Conservation (phyloP, 2,329 filamentous ascomycete species). For the Fonsecaea nubica region DNA sequence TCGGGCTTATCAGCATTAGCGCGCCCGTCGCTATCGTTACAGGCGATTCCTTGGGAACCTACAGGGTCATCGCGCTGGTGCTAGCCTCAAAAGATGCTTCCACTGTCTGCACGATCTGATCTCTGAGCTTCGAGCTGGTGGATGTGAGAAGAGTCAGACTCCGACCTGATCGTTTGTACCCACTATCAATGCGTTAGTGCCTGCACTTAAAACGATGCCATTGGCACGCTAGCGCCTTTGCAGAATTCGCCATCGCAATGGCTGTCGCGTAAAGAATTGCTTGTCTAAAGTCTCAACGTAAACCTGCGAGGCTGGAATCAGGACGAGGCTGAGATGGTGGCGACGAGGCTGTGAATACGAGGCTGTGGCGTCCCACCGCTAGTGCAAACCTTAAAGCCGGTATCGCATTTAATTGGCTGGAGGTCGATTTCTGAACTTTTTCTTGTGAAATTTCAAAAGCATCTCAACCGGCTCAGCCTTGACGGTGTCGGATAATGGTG, state of each 20-base stretch:
- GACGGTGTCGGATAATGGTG: too few species aligned
- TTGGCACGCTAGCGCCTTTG: too few species aligned
- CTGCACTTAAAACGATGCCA: slow-evolving; percentile 46
- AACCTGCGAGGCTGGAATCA: not conserved
- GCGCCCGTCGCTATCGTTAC: slow-evolving; percentile 53
- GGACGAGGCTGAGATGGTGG: not conserved
- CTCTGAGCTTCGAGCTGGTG: slow-evolving; percentile 7
- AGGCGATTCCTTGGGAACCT: too few species aligned
- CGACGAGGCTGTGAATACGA: not conserved
- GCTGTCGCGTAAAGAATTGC: slow-evolving; percentile 40
- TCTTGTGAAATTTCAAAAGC: slow-evolving; percentile 1
- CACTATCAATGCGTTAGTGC: slow-evolving; percentile 56
- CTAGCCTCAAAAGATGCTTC: slow-evolving; percentile 50
- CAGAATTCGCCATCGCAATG: slow-evolving; percentile 44
- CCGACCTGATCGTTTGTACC: slow-evolving; percentile 45
- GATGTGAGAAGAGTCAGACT: not conserved
- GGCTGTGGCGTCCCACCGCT: not conserved
- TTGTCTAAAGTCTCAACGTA: not conserved
- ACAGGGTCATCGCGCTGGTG: slow-evolving; percentile 53
- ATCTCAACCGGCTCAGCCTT: not conserved
- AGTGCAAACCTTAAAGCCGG: not conserved
- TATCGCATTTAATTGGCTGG: not conserved
- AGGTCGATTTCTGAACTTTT: not conserved
- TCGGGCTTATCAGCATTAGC: slow-evolving; percentile 4
- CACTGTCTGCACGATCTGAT: slow-evolving; percentile 52